Percentiles rank a stretch among this genome's conserved stretches.
Conservation (phyloP, 805 yeast species). For the Metschnikowia borealis region DNA sequence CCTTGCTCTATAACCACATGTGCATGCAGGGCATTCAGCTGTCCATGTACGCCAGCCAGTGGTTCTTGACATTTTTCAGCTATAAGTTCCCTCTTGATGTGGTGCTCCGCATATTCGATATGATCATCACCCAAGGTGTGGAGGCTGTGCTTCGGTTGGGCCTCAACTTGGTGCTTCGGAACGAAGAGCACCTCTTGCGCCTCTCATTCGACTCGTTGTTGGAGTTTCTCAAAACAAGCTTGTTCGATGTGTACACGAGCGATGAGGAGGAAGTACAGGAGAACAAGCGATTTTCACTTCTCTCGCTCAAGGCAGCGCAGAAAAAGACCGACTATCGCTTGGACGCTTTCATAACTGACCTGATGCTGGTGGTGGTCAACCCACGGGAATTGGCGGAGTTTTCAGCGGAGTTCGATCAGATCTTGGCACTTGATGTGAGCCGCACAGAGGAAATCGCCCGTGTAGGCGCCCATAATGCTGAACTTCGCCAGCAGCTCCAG, state of each 20-base stretch:
- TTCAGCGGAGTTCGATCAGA: slow-evolving; percentile 67
- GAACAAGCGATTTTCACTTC: slow-evolving; percentile 17
- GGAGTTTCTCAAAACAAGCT: slow-evolving; percentile 70
- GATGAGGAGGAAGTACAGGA: slow-evolving; percentile 22
- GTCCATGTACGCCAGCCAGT: slow-evolving; percentile 95
- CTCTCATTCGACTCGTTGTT: slow-evolving; percentile 74
- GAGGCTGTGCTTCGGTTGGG: slow-evolving; percentile 86
- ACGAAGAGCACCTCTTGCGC: slow-evolving; percentile 52
- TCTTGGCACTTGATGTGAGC: slow-evolving; percentile 63
- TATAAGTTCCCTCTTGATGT: slow-evolving; percentile 90
- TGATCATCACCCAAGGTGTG: slow-evolving; percentile 84
- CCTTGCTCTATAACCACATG: slow-evolving; percentile 70
- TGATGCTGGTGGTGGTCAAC: slow-evolving; percentile 65
- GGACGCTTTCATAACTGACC: slow-evolving; percentile 72
- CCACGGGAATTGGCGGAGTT: slow-evolving; percentile 73
- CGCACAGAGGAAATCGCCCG: slow-evolving; percentile 59
- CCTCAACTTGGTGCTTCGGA: slow-evolving; percentile 69
- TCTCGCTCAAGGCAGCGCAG: slow-evolving; percentile 19
- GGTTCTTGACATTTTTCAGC: slow-evolving; percentile 94
- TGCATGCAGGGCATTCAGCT: slow-evolving; percentile 83
- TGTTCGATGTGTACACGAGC: slow-evolving; percentile 67
- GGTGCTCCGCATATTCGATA: slow-evolving; percentile 83
- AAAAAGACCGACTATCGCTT: slow-evolving; percentile 38
- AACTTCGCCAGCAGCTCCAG: slow-evolving; percentile 67
- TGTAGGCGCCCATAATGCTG: slow-evolving; percentile 62